Evolutionary conservation across 2,329 filamentous ascomycete genomes (phyloP), one percentile per base, ranked within the genome.

Genomic region (Nakataea oryzae): DNA sequence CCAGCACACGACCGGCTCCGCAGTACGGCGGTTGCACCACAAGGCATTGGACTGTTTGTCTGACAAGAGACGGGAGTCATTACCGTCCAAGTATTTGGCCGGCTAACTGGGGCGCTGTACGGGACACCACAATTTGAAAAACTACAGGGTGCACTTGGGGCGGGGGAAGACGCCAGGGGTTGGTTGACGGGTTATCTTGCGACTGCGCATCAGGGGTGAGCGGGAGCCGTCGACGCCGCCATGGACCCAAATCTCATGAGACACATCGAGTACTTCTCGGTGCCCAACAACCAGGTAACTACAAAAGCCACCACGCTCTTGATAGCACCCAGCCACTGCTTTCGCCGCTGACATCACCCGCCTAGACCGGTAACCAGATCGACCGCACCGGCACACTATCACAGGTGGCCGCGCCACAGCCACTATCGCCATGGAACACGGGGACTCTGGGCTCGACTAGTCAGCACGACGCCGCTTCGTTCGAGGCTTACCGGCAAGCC

Each of bases 181-280:
- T 50, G 41, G 41, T n/a, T 50, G 41, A n/a, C 21, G 24, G 41
- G 24, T n/a, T n/a, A 50, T n/a, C 41, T 50, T 6, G 41, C 41
- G 41, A n/a, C 21, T 17, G 27, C 57, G 62, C 65, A 71, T 68
- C 63, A 73, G 41, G 41, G 11, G 41, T 24, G 41, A 50, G 41
- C 41, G 41, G 41, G 41, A 50, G 41, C 41, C 73, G 72, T 70
- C 64, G 63, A 67, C 62, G 62, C 65, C 62, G 67, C 62, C 57
- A 76, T 76, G 75, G 74, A 76, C 67, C 68, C 70, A 28, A 71
- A 75, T 61, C 68, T 74, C 17, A 67, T 75, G 54, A 73, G 68
- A 69, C 70, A 74, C 56, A 69, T 76, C 64, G 74, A 74, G 66
- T 76, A 73, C 68, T 76, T 76, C 67, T 69, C 73, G 61, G 74